phyloP scores from a whole-genome alignment of 2,329 filamentous ascomycete species.

The Aureobasidium sp. region DNA sequence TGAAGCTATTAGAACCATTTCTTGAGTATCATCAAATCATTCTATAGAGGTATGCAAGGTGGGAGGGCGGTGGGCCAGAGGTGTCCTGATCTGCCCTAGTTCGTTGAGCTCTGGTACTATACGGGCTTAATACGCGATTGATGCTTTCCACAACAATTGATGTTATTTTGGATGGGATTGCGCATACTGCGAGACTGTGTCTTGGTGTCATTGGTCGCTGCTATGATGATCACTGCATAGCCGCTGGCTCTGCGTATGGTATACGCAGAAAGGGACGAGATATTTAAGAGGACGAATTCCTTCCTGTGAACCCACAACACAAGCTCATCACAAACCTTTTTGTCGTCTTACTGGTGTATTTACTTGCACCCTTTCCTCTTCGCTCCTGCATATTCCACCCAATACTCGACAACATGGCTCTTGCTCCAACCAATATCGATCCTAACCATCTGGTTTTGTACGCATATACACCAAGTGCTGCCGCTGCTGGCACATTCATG shows the following conservation, averaged over 20 bases:
- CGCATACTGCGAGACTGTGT: background rate
- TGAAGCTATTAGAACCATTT: background rate
- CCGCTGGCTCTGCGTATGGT: background rate
- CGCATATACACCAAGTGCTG: conserved; percentile 30
- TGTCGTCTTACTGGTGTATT: background rate
- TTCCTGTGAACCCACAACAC: background rate
- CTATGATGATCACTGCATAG: background rate
- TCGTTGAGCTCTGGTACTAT: too few relatives aligned
- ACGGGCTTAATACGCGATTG: conserved; percentile 3
- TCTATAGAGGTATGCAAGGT: background rate
- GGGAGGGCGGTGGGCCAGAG: too few relatives aligned
- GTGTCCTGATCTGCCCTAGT: background rate
- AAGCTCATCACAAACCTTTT: background rate
- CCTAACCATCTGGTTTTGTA: conserved; percentile 20
- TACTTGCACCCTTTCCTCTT: too few relatives aligned
- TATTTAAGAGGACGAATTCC: background rate
- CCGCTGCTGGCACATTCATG: conserved; percentile 33
- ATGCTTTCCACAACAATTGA: background rate
- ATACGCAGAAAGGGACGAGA: background rate
- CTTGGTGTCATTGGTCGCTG: background rate
- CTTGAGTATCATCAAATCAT: background rate
- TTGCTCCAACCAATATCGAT: conserved; percentile 4
- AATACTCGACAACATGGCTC: background rate
- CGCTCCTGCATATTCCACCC: background rate
- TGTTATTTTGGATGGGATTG: background rate